Evolutionary conservation across 352 stramenopile species (phyloP), one percentile per base, ranked within the genome.

Genomic region (Elongisporangium prolatum): DNA sequence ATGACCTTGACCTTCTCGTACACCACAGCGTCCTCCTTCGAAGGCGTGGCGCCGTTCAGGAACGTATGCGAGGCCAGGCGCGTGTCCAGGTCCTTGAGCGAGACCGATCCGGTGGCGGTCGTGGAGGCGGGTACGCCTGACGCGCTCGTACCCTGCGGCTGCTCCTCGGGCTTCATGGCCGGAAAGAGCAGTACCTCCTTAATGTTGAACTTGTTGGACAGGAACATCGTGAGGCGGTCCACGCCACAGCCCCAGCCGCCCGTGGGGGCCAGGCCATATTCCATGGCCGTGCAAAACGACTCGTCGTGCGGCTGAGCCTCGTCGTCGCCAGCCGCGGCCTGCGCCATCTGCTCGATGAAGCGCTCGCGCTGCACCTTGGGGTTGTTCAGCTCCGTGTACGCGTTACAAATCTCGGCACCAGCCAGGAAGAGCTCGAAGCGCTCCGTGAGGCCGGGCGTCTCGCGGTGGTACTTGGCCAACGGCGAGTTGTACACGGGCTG

Each of bases 161-260:
- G 80, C 65, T 93, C 83, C 28, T 97, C 84, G 16, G 97, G 97
- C 78, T 99, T 99, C 97, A 99, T 99, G 50, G 97, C 97, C 47
- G 97, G 97, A 80, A 99, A 99, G 13, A 99, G 79, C 61, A 99
- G 75, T 47, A 99, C 97, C 76, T 99, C 97, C 86, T 99, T 99
- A 76, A 93, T 91, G 69, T 92, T 91, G 57, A 90, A 89, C 56
- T 80, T 88, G 74, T 98, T 98, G 52, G 93, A 97, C 59, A 98
- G 74, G 63, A 98, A 88, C 96, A 99, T 98, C 52, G 95, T 95
- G 44, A 99, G 74, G 60, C 97, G 93, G 77, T 99, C 97, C 59
- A 99, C 95, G 47, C 97, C 97, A 66, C 98, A 97, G 54, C 97
- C 97, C 72, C 98, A 96, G 49, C 97, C 97, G 54, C 89, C 97